Percentiles rank a stretch among this genome's conserved stretches.
Conservation (phyloP, 2,329 filamentous ascomycete genomes). For the Pyricularia sp. region DNA sequence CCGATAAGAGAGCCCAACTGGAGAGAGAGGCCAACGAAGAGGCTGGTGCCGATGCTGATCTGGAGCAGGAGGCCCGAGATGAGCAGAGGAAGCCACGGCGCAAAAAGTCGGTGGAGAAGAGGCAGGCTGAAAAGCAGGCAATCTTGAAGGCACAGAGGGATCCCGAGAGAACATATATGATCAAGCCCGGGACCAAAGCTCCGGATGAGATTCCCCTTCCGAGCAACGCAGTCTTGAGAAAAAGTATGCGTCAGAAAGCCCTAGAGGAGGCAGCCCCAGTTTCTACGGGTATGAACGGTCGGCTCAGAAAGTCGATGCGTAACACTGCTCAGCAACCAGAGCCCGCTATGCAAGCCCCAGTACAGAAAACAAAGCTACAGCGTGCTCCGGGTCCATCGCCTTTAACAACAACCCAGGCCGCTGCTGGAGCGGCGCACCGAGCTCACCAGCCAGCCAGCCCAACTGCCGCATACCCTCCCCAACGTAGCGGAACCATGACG, state of each 20-base stretch:
- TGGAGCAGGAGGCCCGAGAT: constrained; percentile 23
- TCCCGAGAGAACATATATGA: constrained; percentile 18
- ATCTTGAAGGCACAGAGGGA: constrained; percentile 21
- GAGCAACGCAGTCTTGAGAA: constrained; percentile 11
- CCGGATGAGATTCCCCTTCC: constrained; percentile 7
- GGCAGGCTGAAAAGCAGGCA: constrained; percentile 26
- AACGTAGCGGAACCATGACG: constrained; percentile 3
- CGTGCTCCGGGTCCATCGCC: background rate
- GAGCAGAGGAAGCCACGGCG: constrained; percentile 26
- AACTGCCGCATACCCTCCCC: background rate
- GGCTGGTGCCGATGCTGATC: constrained; percentile 36
- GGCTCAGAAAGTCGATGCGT: constrained; percentile 25
- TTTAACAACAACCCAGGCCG: background rate
- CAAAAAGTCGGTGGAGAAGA: constrained; percentile 31
- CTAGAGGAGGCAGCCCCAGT: constrained; percentile 10
- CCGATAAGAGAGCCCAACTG: constrained; percentile 52
- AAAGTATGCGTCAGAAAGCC: constrained; percentile 11
- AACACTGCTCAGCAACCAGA: constrained; percentile 7
- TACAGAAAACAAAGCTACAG: background rate
- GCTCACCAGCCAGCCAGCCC: constrained; percentile 6
- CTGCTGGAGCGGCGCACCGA: background rate
- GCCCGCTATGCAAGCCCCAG: constrained; percentile 6
- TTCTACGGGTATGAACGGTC: background rate
- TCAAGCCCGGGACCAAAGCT: constrained; percentile 18
- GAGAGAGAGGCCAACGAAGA: constrained; percentile 48